Evolutionary conservation across 768 basidiomycete genomes (phyloP).

Genomic region (Termitomyces sp.): DNA sequence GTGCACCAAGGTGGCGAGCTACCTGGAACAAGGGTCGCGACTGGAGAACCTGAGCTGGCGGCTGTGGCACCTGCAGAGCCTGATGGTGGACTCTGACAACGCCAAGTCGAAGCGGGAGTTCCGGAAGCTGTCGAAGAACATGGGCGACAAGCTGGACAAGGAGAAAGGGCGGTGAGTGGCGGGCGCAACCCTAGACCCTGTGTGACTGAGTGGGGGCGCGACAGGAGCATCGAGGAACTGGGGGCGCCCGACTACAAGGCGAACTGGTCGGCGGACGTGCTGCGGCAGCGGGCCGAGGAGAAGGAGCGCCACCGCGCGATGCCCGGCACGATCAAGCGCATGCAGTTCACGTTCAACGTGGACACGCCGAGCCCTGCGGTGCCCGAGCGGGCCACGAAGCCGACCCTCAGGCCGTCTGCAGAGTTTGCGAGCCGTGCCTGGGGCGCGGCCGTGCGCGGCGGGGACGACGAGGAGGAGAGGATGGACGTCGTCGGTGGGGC

Average conservation of each 20-base stretch:
- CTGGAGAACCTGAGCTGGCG: slow-evolving; percentile 92
- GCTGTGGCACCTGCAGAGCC: slow-evolving; percentile 87
- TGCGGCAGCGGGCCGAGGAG: slow-evolving; percentile 75
- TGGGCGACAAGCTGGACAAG: slow-evolving; percentile 91
- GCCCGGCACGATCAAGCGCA: slow-evolving; percentile 75
- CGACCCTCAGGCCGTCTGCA: slow-evolving; percentile 57
- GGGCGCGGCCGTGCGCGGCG: slow-evolving; percentile 14
- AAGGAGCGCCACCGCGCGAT: slow-evolving; percentile 70
- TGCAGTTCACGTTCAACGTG: slow-evolving; percentile 88
- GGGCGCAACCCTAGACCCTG: slow-evolving; percentile 28
- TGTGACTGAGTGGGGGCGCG: slow-evolving; percentile 1
- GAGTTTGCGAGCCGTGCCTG: slow-evolving; percentile 53
- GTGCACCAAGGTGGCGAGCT: slow-evolving; percentile 87
- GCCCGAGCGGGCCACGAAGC: slow-evolving; percentile 50
- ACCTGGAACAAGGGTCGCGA: slow-evolving; percentile 85
- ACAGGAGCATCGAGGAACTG: slow-evolving; percentile 78
- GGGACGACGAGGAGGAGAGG: slow-evolving; percentile 8
- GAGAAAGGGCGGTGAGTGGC: slow-evolving; percentile 79
- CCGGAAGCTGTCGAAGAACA: slow-evolving; percentile 80
- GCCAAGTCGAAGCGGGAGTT: slow-evolving; percentile 86
- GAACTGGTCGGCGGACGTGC: slow-evolving; percentile 73
- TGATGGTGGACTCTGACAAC: slow-evolving; percentile 89
- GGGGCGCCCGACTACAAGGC: slow-evolving; percentile 79
- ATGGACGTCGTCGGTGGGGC: slow-evolving; percentile 21
- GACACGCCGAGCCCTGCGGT: slow-evolving; percentile 57